Evolutionary conservation across 345 rosid species (phyloP).

Genomic region (Carallia pectinifolia): DNA sequence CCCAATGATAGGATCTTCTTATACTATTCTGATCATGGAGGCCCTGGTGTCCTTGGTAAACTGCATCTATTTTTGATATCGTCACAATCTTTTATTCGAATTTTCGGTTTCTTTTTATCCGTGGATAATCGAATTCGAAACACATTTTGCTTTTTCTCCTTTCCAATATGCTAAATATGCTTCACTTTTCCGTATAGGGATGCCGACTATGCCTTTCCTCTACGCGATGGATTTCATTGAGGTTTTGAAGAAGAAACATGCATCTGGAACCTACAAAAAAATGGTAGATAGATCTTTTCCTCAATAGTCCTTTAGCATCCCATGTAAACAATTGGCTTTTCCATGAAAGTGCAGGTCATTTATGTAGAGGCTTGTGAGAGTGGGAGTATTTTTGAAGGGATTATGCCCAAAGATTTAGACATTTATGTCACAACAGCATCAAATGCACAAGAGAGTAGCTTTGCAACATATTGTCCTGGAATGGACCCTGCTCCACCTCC

Average conservation of each 20-base stretch:
- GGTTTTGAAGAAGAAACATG: slow-evolving; percentile 83
- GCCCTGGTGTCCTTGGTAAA: slow-evolving; percentile 96
- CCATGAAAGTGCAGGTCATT: slow-evolving; percentile 43
- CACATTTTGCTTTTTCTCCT: too few species aligned
- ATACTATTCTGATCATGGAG: slow-evolving; percentile 89
- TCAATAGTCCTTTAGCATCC: background rate
- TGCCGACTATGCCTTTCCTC: slow-evolving; percentile 74
- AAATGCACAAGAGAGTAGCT: slow-evolving; percentile 89
- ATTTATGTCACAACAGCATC: slow-evolving; percentile 90
- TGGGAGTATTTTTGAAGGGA: slow-evolving; percentile 85
- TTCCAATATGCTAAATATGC: background rate
- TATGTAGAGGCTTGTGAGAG: slow-evolving; percentile 96
- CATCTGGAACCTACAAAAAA: slow-evolving; percentile 57
- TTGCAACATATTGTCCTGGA: slow-evolving; percentile 87
- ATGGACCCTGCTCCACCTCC: slow-evolving; percentile 81
- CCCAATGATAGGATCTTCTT: slow-evolving; percentile 74
- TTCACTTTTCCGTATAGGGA: slow-evolving; percentile 42
- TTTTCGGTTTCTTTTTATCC: background rate
- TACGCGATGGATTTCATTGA: slow-evolving; percentile 80
- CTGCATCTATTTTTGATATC: background rate
- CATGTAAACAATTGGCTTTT: background rate
- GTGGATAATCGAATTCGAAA: background rate
- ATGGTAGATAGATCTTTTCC: slow-evolving; percentile 46
- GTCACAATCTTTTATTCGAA: background rate
- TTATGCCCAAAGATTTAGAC: slow-evolving; percentile 74